A percentile compares a stretch with the other conserved stretches of the same genome.
These are phyloP conservation scores for Saccharum hybrid DNA, from an alignment of 202 grass and related monocot species.

Conservation along the genomic window DNA sequence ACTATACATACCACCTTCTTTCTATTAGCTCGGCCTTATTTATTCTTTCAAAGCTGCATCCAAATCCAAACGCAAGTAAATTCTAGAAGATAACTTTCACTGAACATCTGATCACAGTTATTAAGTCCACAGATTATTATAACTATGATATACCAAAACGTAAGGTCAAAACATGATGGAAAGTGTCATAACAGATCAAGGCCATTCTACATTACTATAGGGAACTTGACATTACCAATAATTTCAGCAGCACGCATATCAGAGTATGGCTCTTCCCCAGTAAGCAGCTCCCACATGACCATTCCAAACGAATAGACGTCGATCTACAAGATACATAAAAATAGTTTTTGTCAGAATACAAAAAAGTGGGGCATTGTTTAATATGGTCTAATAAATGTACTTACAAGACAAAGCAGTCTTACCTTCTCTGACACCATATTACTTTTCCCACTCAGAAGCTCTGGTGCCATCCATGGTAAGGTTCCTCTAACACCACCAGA, in stretches of 20 bases:
- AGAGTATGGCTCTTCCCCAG: constrained; percentile 94
- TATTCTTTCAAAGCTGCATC: constrained; percentile 32
- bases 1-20: background rate
- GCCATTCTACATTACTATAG: background rate
- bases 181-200: constrained; percentile 24
- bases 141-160: constrained; percentile 2
- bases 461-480: constrained; percentile 98
- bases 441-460: constrained; percentile 91
- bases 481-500: constrained; percentile 96
- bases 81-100: constrained; percentile 10
- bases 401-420: constrained; percentile 41
- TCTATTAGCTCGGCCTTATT: background rate
- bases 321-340: constrained; percentile 56
- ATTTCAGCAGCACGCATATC: constrained; percentile 86
- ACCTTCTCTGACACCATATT: constrained; percentile 98
- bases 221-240: constrained; percentile 69
- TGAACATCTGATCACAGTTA: constrained; percentile 9
- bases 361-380: constrained; percentile 14
- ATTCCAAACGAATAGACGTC: constrained; percentile 97
- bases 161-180: constrained; percentile 23
- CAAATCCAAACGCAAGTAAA: background rate
- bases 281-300: constrained; percentile 97
- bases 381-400: constrained; percentile 7
- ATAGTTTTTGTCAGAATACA: constrained; percentile 27
- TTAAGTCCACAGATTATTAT: background rate